A percentile compares a stretch with the other conserved stretches of the same genome.
These are phyloP conservation scores for Candida krabiensis DNA, from an alignment of 805 yeast genomes.

Conservation along the genomic window DNA sequence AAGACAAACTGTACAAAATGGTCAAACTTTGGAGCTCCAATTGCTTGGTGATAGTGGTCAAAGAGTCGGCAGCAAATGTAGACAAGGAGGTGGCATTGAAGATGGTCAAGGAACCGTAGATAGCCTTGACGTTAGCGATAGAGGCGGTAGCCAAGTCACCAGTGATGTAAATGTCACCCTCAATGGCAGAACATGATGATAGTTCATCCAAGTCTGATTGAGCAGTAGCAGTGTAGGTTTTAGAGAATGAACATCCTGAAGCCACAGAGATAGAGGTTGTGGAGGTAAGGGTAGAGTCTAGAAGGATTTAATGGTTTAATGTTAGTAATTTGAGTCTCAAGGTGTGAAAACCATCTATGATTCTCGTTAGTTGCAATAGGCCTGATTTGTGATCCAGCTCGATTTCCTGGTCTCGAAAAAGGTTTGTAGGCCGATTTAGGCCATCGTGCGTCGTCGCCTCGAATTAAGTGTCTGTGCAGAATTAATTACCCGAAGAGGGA, in stretches of 20 bases:
- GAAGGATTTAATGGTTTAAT: constrained; percentile 1
- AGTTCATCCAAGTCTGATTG: constrained; percentile 76
- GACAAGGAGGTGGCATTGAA: constrained; percentile 63
- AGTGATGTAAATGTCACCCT: constrained; percentile 72
- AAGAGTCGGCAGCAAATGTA: constrained; percentile 73
- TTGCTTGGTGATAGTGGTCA: constrained; percentile 72
- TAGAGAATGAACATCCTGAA: constrained; percentile 64
- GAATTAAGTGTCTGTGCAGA: no score
- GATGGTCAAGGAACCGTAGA: constrained; percentile 74
- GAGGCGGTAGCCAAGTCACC: constrained; percentile 66
- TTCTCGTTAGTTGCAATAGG: no score
- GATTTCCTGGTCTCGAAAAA: no score
- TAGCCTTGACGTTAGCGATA: constrained; percentile 70
- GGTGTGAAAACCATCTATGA: background rate
- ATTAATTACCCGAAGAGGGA: no score
- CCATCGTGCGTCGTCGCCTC: no score
- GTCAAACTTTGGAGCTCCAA: constrained; percentile 65
- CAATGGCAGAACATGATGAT: constrained; percentile 72
- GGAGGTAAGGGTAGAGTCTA: constrained; percentile 55
- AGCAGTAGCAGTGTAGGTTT: constrained; percentile 68
- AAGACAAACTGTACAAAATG: constrained; percentile 61
- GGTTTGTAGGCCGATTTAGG: no score
- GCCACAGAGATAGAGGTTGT: constrained; percentile 47
- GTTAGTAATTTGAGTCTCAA: constrained; percentile 5
- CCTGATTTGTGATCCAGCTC: no score